phyloP scores from a whole-genome alignment of 345 rosid species.

The Boechera stricta region DNA sequence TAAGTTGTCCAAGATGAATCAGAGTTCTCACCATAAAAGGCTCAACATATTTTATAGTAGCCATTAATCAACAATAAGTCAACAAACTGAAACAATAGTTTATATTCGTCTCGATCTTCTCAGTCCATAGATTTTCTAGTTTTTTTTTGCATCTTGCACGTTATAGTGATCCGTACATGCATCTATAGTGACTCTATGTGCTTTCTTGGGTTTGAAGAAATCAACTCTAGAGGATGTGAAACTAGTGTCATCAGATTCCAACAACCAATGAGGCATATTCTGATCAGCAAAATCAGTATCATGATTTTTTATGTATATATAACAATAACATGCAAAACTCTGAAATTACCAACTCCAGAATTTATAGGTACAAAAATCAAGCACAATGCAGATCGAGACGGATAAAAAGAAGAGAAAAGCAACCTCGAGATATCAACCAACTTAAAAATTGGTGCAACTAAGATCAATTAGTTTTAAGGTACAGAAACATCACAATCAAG shows the following conservation, averaged over 20 bases:
- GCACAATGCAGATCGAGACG: constrained; percentile 31
- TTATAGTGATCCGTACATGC: constrained; percentile 1
- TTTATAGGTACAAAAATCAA: not conserved
- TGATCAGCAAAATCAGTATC: constrained; percentile 7
- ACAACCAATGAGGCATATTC: not conserved
- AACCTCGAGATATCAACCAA: constrained; percentile 36
- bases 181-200: not conserved
- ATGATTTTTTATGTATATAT: not conserved
- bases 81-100: constrained; percentile 6
- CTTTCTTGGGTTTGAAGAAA: constrained; percentile 39
- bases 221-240: not conserved
- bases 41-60: not conserved
- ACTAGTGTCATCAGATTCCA: constrained; percentile 1
- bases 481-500: constrained; percentile 22
- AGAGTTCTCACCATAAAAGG: not conserved
- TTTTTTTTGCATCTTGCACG: not conserved
- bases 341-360: not conserved
- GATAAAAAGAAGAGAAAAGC: constrained; percentile 6
- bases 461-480: constrained; percentile 8
- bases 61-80: not conserved
- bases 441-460: constrained; percentile 27
- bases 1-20: constrained; percentile 16
- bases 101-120: not conserved
- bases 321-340: constrained; percentile 25
- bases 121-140: not conserved